Evolutionary conservation across 1,284 basidiomycete species (phyloP), one percentile per base, ranked within the genome.

Genomic region (Kwoniella shivajii): DNA sequence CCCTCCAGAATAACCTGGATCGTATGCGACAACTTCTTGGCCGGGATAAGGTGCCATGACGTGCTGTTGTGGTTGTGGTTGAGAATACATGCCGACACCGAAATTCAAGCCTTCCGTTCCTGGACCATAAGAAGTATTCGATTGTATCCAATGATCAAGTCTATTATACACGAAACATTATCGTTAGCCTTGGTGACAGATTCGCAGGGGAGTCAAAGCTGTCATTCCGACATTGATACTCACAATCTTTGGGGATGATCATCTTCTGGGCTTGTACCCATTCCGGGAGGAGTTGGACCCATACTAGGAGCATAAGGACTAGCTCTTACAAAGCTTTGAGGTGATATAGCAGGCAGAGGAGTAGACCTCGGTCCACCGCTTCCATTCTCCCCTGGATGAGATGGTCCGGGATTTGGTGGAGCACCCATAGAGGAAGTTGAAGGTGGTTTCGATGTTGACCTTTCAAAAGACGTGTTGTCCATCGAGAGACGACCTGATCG

Each of bases 391-490:
- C 60, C 39, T 1, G 54, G 36, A 48, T 33, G 43, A 46, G 50
- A 36, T 20, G 44, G 45, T 20, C 42, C 50, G 27, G 41, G 54
- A 18, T 38, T 31, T 30, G 54, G 50, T n/a, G 47, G 52, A n/a
- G 46, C 45, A 18, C 42, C 56, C 53, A 55, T 57, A 11, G 59
- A 54, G 24, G n/a, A n/a, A 9, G 45, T 24, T n/a, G 33, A 34
- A 31, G 27, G 31, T 26, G 27, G 33, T 18, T 36, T 39, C 11
- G 46, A 54, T 13, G 48, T 44, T 22, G 48, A 47, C 29, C 70
- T 65, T 61, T 71, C 73, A 45, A 59, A 69, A 6, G 66, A 74
- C 30, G 61, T 67, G 51, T 62, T 72, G 42, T 60, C 67, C 7
- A 47, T 61, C 30, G 66, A 64, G 33, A 63, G 53, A 24, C 59